Evolutionary conservation across 495 filamentous ascomycete species (phyloP).

Genomic region (Platismatia glauca): DNA sequence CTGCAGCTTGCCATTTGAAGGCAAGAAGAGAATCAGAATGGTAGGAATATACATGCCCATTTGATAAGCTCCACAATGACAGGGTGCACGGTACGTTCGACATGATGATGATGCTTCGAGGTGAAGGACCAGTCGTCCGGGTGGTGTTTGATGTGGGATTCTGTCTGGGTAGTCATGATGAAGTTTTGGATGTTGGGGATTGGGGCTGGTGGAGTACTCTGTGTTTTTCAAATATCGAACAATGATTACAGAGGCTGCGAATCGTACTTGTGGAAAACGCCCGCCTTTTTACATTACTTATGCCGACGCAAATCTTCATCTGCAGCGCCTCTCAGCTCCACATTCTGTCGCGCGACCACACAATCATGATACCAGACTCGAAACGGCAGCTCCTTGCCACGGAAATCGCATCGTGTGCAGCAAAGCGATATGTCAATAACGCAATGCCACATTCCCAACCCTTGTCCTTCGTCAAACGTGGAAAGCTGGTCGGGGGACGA

Average conservation of each 20-base stretch:
- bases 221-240: no score
- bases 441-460: background rate
- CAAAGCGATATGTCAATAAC: background rate
- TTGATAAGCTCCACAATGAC: constrained; percentile 9
- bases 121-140: constrained; percentile 11
- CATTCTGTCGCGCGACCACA: no score
- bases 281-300: no score
- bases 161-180: background rate
- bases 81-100: constrained; percentile 7
- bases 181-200: background rate
- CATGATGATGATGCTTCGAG: constrained; percentile 5
- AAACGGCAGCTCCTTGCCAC: background rate
- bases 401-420: background rate
- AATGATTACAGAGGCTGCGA: background rate
- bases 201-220: no score
- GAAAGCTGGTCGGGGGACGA: background rate
- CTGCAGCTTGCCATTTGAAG: background rate
- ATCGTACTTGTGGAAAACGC: background rate
- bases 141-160: background rate
- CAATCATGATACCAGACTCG: background rate
- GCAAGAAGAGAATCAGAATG: background rate
- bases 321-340: no score
- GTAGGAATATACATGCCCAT: background rate
- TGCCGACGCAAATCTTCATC: background rate
- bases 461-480: background rate